phyloP scores from a whole-genome alignment of 1,139 yeast genomes.

The Fermentozyma sake region DNA sequence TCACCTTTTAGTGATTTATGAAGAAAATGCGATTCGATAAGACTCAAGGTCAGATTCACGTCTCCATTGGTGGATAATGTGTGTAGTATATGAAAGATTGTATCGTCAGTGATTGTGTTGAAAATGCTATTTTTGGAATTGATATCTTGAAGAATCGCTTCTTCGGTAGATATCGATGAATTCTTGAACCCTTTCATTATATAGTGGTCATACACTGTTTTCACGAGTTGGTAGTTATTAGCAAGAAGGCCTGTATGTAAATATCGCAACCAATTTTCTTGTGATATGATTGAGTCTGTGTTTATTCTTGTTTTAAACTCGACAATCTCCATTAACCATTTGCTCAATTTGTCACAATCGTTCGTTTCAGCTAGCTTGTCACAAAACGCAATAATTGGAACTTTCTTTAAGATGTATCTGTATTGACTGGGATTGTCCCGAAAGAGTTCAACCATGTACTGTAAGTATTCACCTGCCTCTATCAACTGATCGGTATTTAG shows the following conservation, averaged over 20 bases:
- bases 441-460: conserved; percentile 3
- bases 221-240: conserved; percentile 26
- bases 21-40: conserved; percentile 36
- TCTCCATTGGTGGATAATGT: conserved; percentile 36
- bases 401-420: conserved; percentile 4
- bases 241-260: conserved; percentile 20
- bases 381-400: conserved; percentile 4
- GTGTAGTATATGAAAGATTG: conserved; percentile 23
- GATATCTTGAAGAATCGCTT: conserved; percentile 16
- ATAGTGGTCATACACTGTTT: conserved; percentile 23
- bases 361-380: conserved; percentile 7
- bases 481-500: conserved; percentile 22
- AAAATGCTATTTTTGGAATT: conserved; percentile 5
- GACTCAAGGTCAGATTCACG: conserved; percentile 27
- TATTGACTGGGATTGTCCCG: too few species aligned
- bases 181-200: conserved; percentile 27
- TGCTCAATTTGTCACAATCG: conserved; percentile 18
- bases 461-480: conserved; percentile 19
- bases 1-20: conserved; percentile 31
- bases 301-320: conserved; percentile 1
- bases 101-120: conserved; percentile 8
- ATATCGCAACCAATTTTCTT: conserved; percentile 18
- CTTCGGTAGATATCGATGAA: conserved; percentile 19
- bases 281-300: conserved; percentile 5
- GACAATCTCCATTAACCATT: conserved; percentile 11